Base-by-base conservation (phyloP, 83 land plant species). In the Picea engelmannii region DNA sequence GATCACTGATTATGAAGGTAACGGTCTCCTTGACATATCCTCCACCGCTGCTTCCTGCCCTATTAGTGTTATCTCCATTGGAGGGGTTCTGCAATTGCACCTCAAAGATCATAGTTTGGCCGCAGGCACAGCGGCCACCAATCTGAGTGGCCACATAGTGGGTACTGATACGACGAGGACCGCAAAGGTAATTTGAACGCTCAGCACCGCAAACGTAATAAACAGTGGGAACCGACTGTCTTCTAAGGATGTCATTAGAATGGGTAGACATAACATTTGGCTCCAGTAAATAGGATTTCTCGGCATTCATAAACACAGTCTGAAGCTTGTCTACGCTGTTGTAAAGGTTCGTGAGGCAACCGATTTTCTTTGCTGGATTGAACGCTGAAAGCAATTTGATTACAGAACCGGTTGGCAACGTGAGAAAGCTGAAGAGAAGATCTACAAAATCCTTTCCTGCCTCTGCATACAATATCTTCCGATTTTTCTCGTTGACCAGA, bases 321-420 rank as follows among this genome's bases (percentile, higher is more conserved):
- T 44, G 47, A 7, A 85, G 77, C n/a, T 66, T 81, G 44, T 85
- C 83, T 31, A 85, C 58, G 66, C 83, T 85, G 13, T 78, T 66
- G 77, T 85, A 81, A 12, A 85, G 81, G 66, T 38, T 78, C 1
- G 25, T 79, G 35, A 85, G 18, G 76, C 75, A 58, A 11, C 86
- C 83, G 47, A 44, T 44, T 44, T 7, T 44, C 47, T 44, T 44
- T 35, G 75, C 66, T 77, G 60, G 76, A 25, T 35, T 62, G 21
- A 68, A 12, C 63, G 66, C 58, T 35, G 24, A 42, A 24, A 80
- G 76, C 1, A 81, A 15, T 47, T 63, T 78, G 16, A 78, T 61
- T 3, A 81, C 86, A 35, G 80, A 79, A 6, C 62, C 68, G 31
- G 44, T 15, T 10, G 83, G 83, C 58, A 59, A 59, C n/a, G n/a